Evolutionary conservation across 2,329 filamentous ascomycete genomes (phyloP).

Genomic region (Septoria linicola): DNA sequence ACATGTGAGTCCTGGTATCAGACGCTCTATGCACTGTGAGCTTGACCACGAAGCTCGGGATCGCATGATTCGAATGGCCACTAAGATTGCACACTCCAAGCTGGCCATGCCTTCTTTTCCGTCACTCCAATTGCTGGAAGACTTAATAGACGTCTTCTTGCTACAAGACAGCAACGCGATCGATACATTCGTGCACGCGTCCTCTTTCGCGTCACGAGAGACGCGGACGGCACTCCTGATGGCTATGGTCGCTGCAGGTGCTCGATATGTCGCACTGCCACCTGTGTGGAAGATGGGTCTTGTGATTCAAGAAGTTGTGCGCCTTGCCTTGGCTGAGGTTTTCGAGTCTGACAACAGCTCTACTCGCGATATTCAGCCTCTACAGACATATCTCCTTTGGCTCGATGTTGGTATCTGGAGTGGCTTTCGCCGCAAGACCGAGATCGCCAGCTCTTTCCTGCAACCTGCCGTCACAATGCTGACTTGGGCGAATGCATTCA

Average conservation of each 20-base stretch:
- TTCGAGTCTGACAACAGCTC: slow-evolving; percentile 50
- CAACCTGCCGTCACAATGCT: slow-evolving; percentile 55
- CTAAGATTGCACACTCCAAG: slow-evolving; percentile 30
- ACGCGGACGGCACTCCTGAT: slow-evolving; percentile 59
- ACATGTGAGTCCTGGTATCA: slow-evolving; percentile 27
- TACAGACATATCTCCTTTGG: slow-evolving; percentile 50
- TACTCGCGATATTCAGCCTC: slow-evolving; percentile 50
- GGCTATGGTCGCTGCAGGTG: slow-evolving; percentile 57
- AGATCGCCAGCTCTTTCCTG: slow-evolving; percentile 57
- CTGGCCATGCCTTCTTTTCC: slow-evolving; percentile 58
- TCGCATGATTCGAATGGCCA: slow-evolving; percentile 32
- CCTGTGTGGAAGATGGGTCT: slow-evolving; percentile 60
- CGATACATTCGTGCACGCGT: slow-evolving; percentile 59
- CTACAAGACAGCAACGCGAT: slow-evolving; percentile 54
- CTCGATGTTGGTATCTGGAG: slow-evolving; percentile 58
- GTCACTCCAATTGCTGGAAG: slow-evolving; percentile 58
- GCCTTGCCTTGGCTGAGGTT: slow-evolving; percentile 37
- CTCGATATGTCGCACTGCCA: slow-evolving; percentile 55
- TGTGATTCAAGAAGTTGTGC: slow-evolving; percentile 49
- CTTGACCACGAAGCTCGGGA: slow-evolving; percentile 28
- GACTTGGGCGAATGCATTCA: slow-evolving; percentile 30
- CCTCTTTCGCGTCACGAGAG: slow-evolving; percentile 55
- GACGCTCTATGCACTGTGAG: slow-evolving; percentile 24
- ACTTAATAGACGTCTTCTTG: slow-evolving; percentile 59
- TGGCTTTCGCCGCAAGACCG: slow-evolving; percentile 57